phyloP scores from a whole-genome alignment of 2,329 filamentous ascomycete species.

The Leptographium procerum region DNA sequence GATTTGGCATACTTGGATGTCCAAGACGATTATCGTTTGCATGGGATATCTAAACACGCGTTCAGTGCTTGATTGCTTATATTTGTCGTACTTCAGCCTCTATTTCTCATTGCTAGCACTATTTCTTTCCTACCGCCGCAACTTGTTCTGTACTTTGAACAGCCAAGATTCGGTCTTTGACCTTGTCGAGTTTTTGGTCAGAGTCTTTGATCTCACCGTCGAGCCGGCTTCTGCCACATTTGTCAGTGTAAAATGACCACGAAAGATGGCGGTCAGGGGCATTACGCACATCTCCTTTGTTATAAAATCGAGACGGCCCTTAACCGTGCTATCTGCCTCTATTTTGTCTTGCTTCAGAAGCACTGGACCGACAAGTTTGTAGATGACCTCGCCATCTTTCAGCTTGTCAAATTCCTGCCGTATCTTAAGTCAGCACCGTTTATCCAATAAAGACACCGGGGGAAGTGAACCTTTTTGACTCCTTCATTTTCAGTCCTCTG shows the following conservation, averaged over 20 bases:
- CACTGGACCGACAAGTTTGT: slow-evolving; percentile 89
- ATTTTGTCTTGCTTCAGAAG: slow-evolving; percentile 87
- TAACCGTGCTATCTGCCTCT: slow-evolving; percentile 84
- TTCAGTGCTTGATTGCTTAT: not conserved
- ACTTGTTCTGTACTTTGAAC: slow-evolving; percentile 39
- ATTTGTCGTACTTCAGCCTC: not conserved
- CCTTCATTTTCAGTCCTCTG: slow-evolving; percentile 88
- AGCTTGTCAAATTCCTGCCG: slow-evolving; percentile 69
- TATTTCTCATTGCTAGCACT: not conserved
- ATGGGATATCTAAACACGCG: not conserved
- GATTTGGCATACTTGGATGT: not conserved
- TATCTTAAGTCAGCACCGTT: not conserved
- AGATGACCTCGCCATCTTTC: slow-evolving; percentile 76
- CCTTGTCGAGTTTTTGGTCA: slow-evolving; percentile 45
- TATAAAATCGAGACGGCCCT: slow-evolving; percentile 85
- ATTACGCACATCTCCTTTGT: slow-evolving; percentile 69
- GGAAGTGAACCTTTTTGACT: slow-evolving; percentile 59
- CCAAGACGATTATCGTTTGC: not conserved
- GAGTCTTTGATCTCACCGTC: slow-evolving; percentile 43
- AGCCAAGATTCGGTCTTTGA: slow-evolving; percentile 49
- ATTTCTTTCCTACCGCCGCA: slow-evolving; percentile 4
- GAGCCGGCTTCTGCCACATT: slow-evolving; percentile 19
- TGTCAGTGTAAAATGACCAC: not conserved
- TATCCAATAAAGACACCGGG: not conserved
- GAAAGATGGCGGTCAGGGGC: not conserved